Base-by-base conservation (phyloP, 1,284 basidiomycete species). In the Cutaneotrichosporon mucoides region DNA sequence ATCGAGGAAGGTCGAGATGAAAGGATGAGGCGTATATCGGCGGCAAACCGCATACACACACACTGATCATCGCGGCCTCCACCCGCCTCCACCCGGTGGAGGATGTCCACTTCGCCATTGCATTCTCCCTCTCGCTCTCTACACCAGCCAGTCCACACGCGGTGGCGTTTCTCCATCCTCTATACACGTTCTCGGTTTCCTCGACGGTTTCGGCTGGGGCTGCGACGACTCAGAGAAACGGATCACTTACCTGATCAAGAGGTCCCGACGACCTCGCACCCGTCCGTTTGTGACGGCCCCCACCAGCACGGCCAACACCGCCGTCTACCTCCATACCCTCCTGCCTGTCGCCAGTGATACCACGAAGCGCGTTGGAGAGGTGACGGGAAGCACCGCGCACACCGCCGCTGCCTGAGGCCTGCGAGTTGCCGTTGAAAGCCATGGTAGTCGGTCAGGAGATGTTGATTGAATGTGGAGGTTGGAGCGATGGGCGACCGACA, bases 281-380 rank as follows among this genome's bases (percentile, higher is more conserved):
- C 6, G 45, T 47, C 12, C 59, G 62, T 16, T 53, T 40, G 49
- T 59, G 61, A 7, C 66, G 65, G 35, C 38, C 38, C 10, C 66
- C 59, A 6, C 58, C 62, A 4, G 62, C 47, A n/a, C 68, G 55
- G 6, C 67, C 68, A 3, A 62, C 57, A 11, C 61, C 60, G 13
- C 65, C 63, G 40, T 76, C 73, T 7, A 76, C 55, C 8, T 76
- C 73, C 73, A 76, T 76, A 7, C 61, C 33, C 37, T 55, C 53
- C 16, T 40, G 37, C 38, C 9, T 57, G 15, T 65, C 66, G 53
- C 60, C 57, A 9, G 56, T 57, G 40, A 72, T 68, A 3, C 73
- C 73, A n/a, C 73, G 62, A 8, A 74, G 60, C 0, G 73, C 73
- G 6, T 62, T 55, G 6, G 37, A 37, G 9, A 63, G 42, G 7